phyloP scores from a whole-genome alignment of 1,284 basidiomycete species.

The Sporisorium scitamineum region DNA sequence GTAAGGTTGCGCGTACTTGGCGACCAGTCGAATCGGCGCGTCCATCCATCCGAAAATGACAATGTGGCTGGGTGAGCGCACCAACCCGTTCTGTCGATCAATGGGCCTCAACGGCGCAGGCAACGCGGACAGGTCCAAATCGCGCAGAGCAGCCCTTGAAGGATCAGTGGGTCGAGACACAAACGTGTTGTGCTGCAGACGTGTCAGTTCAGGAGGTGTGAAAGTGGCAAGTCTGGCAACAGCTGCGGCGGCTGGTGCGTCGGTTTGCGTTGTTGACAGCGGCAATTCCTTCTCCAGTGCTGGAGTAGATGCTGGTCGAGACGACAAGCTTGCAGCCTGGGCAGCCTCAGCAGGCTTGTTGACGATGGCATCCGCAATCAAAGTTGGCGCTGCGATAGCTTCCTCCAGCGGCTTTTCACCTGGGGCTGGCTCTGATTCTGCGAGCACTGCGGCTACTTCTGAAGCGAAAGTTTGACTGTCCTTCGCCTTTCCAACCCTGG shows the following conservation, averaged over 20 bases:
- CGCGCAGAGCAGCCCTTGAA: slow-evolving; percentile 17
- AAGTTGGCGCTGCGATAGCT: slow-evolving; percentile 16
- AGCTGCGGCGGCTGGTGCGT: slow-evolving; percentile 12
- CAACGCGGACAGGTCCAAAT: slow-evolving; percentile 17
- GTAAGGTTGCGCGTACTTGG: slow-evolving; percentile 64
- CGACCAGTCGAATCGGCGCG: slow-evolving; percentile 56
- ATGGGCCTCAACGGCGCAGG: slow-evolving; percentile 31
- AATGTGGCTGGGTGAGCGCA: slow-evolving; percentile 22
- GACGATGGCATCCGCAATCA: slow-evolving; percentile 10
- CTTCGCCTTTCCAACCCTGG: background rate
- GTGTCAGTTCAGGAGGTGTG: slow-evolving; percentile 28
- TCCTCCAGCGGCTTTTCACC: slow-evolving; percentile 2
- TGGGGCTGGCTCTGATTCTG: slow-evolving; percentile 12
- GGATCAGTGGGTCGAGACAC: slow-evolving; percentile 31
- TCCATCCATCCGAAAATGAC: slow-evolving; percentile 68
- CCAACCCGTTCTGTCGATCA: slow-evolving; percentile 10
- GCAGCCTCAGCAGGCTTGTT: slow-evolving; percentile 1
- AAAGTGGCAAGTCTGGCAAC: slow-evolving; percentile 16
- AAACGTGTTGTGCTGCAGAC: slow-evolving; percentile 40
- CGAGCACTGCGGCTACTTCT: slow-evolving; percentile 18
- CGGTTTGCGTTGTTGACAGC: background rate
- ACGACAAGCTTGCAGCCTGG: background rate
- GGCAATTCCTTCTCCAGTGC: background rate
- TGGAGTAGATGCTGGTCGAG: background rate
- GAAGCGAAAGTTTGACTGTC: slow-evolving; percentile 10